A percentile compares a stretch with the other conserved stretches of the same genome.
Conservation (phyloP, 2,329 filamentous ascomycete species). For the Aspergillus ochraceus region DNA sequence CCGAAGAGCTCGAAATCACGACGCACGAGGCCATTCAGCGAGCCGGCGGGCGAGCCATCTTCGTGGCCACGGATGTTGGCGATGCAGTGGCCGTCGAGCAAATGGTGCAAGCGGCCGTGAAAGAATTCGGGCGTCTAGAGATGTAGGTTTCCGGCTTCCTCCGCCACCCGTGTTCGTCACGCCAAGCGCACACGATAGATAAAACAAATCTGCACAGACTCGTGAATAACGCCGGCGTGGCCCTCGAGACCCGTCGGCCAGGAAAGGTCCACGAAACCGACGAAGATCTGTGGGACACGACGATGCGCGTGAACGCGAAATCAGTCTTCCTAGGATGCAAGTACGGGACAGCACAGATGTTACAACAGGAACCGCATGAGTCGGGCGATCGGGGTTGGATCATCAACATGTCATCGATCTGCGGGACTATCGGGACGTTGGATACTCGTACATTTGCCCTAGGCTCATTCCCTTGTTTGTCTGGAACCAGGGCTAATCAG, state of each 20-base stretch:
- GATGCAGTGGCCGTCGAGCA: conserved; percentile 36
- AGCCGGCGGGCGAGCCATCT: conserved; percentile 40
- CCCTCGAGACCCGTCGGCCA: conserved; percentile 33
- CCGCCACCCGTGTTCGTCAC: conserved; percentile 33
- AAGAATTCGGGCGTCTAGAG: conserved; percentile 43
- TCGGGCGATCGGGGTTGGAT: conserved; percentile 35
- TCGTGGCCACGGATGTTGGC: conserved; percentile 48
- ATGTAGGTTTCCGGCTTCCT: conserved; percentile 34
- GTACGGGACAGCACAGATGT: conserved; percentile 37
- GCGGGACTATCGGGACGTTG: conserved; percentile 27
- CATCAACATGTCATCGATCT: conserved; percentile 30
- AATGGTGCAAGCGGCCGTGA: conserved; percentile 37
- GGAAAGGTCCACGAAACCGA: conserved; percentile 48
- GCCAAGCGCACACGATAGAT: conserved; percentile 28
- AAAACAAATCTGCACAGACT: conserved; percentile 33
- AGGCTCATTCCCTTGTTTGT: not conserved
- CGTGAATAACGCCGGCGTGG: conserved; percentile 54
- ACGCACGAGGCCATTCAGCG: conserved; percentile 43
- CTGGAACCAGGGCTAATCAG: conserved; percentile 6
- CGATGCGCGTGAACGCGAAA: conserved; percentile 38
- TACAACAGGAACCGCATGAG: conserved; percentile 31
- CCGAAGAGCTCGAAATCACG: conserved; percentile 31
- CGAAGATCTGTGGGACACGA: conserved; percentile 48
- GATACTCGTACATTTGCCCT: conserved; percentile 19
- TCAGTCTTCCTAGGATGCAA: conserved; percentile 45